These are phyloP conservation scores for Ceratobasidium sp. DNA, from an alignment of 1,284 basidiomycete genomes.

Conservation along the genomic window DNA sequence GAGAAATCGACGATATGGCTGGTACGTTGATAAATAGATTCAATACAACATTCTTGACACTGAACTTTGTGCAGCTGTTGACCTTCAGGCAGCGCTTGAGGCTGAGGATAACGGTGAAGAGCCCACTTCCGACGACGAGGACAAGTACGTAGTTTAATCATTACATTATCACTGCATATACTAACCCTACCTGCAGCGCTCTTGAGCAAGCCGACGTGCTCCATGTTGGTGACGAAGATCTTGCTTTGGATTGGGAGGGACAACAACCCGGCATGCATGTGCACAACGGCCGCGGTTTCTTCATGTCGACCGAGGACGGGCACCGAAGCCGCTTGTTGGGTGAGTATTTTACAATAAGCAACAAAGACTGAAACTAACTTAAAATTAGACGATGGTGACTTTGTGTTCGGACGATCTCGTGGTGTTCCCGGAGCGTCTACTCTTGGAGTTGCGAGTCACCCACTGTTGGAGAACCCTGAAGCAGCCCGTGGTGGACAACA, in stretches of 20 bases:
- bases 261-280: constrained; percentile 30
- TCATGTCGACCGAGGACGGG: constrained; percentile 37
- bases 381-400: constrained; percentile 21
- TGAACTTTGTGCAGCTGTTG: constrained; percentile 9
- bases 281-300: constrained; percentile 36
- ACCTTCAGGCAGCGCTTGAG: constrained; percentile 44
- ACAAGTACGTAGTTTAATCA: constrained; percentile 29
- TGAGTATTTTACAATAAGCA: neutral
- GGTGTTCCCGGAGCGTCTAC: constrained; percentile 54
- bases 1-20: constrained; percentile 70
- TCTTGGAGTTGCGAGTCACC: constrained; percentile 79
- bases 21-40: constrained; percentile 58
- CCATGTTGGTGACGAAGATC: constrained; percentile 24
- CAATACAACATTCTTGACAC: neutral
- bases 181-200: constrained; percentile 13
- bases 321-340: constrained; percentile 36
- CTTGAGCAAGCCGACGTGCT: constrained; percentile 29
- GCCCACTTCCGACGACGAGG: constrained; percentile 40
- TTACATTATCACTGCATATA: neutral
- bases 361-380: neutral
- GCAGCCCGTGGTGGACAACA: constrained; percentile 60
- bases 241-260: constrained; percentile 30
- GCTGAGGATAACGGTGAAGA: constrained; percentile 58
- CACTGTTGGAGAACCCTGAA: constrained; percentile 76
- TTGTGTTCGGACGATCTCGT: constrained; percentile 19